Base-by-base conservation (phyloP, 768 basidiomycete species). In the Leccinum broughii region DNA sequence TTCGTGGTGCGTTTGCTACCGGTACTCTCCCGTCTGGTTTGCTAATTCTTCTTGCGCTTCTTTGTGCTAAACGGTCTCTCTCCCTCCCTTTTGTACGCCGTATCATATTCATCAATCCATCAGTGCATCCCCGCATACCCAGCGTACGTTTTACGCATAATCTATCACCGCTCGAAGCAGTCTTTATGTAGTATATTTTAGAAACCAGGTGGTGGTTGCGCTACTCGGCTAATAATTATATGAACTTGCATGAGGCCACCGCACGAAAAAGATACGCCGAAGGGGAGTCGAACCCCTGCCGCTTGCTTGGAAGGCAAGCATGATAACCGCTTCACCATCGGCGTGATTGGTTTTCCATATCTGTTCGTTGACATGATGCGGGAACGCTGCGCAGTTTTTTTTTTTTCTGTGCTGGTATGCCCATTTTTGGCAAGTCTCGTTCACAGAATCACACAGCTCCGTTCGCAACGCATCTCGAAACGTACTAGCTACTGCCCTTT, bases 271-370 rank as follows among this genome's bases (percentile, higher is more conserved):
- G 1, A 37, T 72, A 73, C 72, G 66, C 83, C 79, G 79, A 84
- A 86, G 80, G 85, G 85, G 85, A 86, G 82, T 86, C 85, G 85
- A 86, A 86, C 85, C 85, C 85, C 80, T 85, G 84, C 85, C 84
- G 83, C 84, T 80, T 80, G 79, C 78, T 80, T 89, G 88, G 88
- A 89, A 89, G 88, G 87, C 88, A 89, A 89, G 89, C 87, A 90
- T 90, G 88, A 89, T 90, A 90, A 89, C 89, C 88, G 81, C 86
- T 90, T 90, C 89, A 90, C 89, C 88, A 90, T 87, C 80, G 77
- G 80, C 72, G 81, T 81, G 20, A 34, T 37, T 39, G 4, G 9
- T 6, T 26, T 54, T 28, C 30, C 7, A 20, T 55, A 61, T 57
- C 10, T 0, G 67, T 58, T 3, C 15, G 46, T 35, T 53, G 3